These are phyloP conservation scores for Taphrina flavorubra DNA, from an alignment of 1,139 yeast genomes.

Conservation along the genomic window DNA sequence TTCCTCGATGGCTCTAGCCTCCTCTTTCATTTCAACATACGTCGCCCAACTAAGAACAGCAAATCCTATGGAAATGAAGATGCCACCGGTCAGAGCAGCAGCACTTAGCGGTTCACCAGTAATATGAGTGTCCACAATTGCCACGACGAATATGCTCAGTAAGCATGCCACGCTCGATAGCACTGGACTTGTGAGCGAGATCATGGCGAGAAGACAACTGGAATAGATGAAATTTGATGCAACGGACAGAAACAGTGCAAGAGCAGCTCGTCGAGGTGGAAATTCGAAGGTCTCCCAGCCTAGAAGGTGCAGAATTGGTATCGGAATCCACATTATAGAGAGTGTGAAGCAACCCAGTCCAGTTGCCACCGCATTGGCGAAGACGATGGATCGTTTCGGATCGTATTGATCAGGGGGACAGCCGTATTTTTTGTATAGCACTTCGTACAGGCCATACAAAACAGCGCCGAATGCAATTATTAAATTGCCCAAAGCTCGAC, in stretches of 20 bases:
- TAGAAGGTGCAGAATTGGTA: conserved; percentile 60
- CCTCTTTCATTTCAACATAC: conserved; percentile 74
- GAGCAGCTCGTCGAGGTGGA: conserved; percentile 57
- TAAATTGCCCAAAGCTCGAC: conserved; percentile 71
- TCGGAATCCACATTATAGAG: conserved; percentile 58
- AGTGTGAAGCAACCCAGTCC: conserved; percentile 67
- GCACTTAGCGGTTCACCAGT: conserved; percentile 60
- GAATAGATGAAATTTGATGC: conserved; percentile 71
- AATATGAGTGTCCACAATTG: conserved; percentile 75
- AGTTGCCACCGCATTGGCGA: conserved; percentile 64
- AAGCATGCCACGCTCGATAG: conserved; percentile 81
- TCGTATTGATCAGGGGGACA: conserved; percentile 70
- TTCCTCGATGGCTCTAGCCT: conserved; percentile 46
- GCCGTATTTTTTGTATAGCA: conserved; percentile 72
- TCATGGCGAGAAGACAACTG: conserved; percentile 73
- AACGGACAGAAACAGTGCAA: conserved; percentile 59
- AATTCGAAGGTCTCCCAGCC: conserved; percentile 67
- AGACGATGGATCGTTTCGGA: conserved; percentile 62
- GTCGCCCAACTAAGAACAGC: conserved; percentile 70
- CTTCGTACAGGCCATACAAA: conserved; percentile 83
- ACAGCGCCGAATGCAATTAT: conserved; percentile 80
- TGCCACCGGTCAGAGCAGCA: conserved; percentile 54
- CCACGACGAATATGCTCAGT: conserved; percentile 78
- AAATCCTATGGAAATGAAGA: conserved; percentile 65
- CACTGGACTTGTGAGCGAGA: conserved; percentile 87